Percentiles rank a stretch among this genome's conserved stretches.
Conservation (phyloP, 1,284 basidiomycete genomes). For the Caloboletus firmus region DNA sequence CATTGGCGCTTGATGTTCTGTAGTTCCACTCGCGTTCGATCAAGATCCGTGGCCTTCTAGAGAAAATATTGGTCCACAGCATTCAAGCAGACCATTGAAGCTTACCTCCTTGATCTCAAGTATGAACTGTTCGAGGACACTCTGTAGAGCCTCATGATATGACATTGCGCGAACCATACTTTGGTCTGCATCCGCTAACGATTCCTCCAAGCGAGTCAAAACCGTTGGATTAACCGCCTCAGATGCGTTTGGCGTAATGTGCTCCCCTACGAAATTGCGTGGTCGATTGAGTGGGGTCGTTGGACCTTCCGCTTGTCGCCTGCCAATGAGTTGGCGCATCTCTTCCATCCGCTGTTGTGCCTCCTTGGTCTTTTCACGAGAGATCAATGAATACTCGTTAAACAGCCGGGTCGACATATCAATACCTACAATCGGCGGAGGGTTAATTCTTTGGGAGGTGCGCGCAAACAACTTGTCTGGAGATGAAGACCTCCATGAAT, state of each 20-base stretch:
- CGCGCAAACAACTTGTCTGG: conserved; percentile 52
- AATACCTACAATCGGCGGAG: conserved; percentile 44
- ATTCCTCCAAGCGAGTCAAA: conserved; percentile 45
- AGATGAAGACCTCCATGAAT: conserved; percentile 47
- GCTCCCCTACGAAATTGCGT: conserved; percentile 33
- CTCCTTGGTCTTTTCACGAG: conserved; percentile 59
- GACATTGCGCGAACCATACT: conserved; percentile 50
- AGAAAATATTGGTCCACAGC: not conserved
- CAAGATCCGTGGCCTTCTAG: conserved; percentile 59
- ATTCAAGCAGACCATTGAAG: not conserved
- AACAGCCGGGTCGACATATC: conserved; percentile 2
- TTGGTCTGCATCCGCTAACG: conserved; percentile 59
- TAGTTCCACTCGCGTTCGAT: conserved; percentile 62
- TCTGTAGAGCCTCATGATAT: conserved; percentile 53
- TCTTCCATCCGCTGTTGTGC: conserved; percentile 75
- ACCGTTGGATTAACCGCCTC: conserved; percentile 31
- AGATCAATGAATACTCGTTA: conserved; percentile 9
- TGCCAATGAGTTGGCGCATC: conserved; percentile 69
- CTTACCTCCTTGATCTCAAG: conserved; percentile 57
- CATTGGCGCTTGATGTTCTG: conserved; percentile 69
- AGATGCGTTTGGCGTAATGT: conserved; percentile 17
- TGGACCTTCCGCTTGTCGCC: conserved; percentile 49
- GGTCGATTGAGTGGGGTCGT: conserved; percentile 47
- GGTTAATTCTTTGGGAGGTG: conserved; percentile 41
- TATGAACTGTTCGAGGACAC: conserved; percentile 49